Base-by-base conservation (phyloP, 306 rosid genomes). In the Lathyrus sativus region DNA sequence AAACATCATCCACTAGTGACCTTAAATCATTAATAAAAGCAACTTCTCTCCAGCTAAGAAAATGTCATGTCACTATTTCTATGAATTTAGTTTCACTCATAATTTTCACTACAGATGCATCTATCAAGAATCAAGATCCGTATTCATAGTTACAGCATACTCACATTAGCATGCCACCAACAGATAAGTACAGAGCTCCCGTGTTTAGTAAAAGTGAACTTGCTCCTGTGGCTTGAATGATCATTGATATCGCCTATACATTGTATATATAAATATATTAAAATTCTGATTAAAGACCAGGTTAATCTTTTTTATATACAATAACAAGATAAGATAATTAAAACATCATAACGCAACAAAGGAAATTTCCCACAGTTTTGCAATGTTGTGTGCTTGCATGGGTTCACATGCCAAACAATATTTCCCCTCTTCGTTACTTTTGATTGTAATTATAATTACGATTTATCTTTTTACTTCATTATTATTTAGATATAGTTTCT, bases 151-250 rank as follows among this genome's bases (percentile, higher is more conserved):
- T 61, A 35, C 68, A 75, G 72, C 48, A 45, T 45, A 86, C 98
- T 93, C 78, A 93, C 98, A 88, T 46, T 67, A 93, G 79, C 91
- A 86, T 93, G 87, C 97, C 96, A 54, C 96, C 98, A 67, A 91
- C 90, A 79, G 97, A 88, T 33, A 90, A 82, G 78, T 85, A 90
- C 79, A 85, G 37, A 9, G 86, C 80, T 73, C 85, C 90, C 60
- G 78, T 28, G 8, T 56, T 58, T 62, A 95, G 78, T 66, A 79
- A 74, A 29, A 73, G 73, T 31, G 81, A 62, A 78, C 84, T 93
- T 68, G 97, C 91, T 31, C 87, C 97, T 2, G 83, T 58, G 62
- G 85, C 93, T 86, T 93, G 97, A 80, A 93, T 10, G 50, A 73
- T 71, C 97, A 88, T 85, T 48, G 98, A 71, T 45, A 81, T 79